These are phyloP conservation scores for Termitomyces sp. DNA, from an alignment of 768 basidiomycete species.

Conservation along the genomic window DNA sequence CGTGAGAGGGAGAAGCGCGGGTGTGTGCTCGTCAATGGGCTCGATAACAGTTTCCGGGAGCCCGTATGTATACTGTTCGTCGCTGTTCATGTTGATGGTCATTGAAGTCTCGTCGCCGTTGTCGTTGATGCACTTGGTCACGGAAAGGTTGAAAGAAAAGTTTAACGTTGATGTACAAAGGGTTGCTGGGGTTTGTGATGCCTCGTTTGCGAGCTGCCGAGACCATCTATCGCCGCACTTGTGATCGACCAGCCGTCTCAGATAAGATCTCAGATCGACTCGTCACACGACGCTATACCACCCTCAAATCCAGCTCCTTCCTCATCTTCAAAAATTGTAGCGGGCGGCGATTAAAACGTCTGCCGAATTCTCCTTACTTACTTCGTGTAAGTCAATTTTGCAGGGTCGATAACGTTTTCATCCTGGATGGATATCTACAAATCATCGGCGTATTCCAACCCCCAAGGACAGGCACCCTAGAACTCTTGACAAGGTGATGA, in stretches of 20 bases:
- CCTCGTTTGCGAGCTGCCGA: slow-evolving; percentile 8
- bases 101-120: not conserved
- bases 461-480: not conserved
- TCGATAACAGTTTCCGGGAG: not conserved
- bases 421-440: not conserved
- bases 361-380: not conserved
- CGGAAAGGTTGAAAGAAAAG: not conserved
- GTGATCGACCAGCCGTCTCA: slow-evolving; percentile 11
- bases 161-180: not conserved
- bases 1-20: slow-evolving; percentile 23
- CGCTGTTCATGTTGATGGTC: not conserved
- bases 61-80: not conserved
- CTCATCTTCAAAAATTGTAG: not conserved
- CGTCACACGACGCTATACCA: not conserved
- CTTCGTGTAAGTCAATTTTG: not conserved
- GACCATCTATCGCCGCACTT: slow-evolving; percentile 10
- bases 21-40: not conserved
- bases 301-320: not conserved
- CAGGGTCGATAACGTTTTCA: not conserved
- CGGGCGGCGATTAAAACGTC: too few relatives aligned
- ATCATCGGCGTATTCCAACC: not conserved
- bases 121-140: not conserved
- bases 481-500: not conserved
- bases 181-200: slow-evolving; percentile 1
- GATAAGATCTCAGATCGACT: slow-evolving; percentile 10